phyloP scores from a whole-genome alignment of 164 flowering plant species.

The Echeveria elegans region DNA sequence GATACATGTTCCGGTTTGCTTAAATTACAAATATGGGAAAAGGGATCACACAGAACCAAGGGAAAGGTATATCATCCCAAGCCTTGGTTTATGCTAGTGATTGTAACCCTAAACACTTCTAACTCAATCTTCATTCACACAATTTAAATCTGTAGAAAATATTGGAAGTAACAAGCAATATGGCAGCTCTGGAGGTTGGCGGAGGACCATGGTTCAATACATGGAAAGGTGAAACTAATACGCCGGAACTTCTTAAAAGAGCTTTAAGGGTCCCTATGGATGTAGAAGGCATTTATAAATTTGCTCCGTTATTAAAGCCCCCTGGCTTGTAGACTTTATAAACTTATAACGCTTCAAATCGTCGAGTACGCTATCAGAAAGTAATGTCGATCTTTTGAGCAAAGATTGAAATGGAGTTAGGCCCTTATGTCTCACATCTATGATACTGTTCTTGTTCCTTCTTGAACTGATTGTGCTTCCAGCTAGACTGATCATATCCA shows the following conservation, averaged over 20 bases:
- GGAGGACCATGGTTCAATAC: constrained; percentile 94
- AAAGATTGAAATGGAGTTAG: not conserved
- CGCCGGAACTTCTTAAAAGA: constrained; percentile 46
- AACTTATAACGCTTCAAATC: not conserved
- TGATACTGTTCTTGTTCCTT: not conserved
- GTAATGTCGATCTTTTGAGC: not conserved
- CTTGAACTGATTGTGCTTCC: not conserved
- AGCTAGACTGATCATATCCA: no score
- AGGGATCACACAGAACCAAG: constrained; percentile 57
- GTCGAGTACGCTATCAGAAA: not conserved
- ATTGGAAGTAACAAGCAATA: constrained; percentile 78
- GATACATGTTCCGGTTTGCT: constrained; percentile 74
- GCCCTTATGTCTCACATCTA: not conserved
- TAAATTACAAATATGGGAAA: constrained; percentile 66
- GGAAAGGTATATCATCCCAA: no score
- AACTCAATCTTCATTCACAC: constrained; percentile 6
- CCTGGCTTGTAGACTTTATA: constrained; percentile 52
- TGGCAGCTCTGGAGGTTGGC: constrained; percentile 88
- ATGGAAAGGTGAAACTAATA: constrained; percentile 64
- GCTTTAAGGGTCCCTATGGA: constrained; percentile 61
- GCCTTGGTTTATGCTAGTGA: no score
- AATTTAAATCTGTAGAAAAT: constrained; percentile 25
- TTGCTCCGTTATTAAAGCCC: constrained; percentile 68
- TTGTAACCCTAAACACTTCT: no score
- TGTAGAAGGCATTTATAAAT: constrained; percentile 42